These are phyloP conservation scores for Huntiella omanensis DNA, from an alignment of 2,329 filamentous ascomycete species.

Conservation along the genomic window DNA sequence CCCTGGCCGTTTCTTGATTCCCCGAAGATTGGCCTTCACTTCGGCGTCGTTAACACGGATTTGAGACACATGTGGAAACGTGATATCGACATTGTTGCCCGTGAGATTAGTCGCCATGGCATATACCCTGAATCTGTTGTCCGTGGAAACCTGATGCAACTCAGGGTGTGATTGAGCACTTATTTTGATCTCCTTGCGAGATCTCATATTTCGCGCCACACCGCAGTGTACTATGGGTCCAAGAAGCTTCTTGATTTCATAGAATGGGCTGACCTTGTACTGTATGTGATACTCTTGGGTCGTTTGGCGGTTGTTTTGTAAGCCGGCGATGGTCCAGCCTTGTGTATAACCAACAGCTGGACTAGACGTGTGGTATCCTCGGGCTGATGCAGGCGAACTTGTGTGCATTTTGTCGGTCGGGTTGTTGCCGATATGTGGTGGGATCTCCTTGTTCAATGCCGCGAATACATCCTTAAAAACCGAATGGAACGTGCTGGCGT, in stretches of 20 bases:
- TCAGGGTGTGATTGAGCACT: constrained; percentile 32
- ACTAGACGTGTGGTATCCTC: background rate
- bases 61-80: constrained; percentile 85
- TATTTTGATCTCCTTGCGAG: constrained; percentile 29
- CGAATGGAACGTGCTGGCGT: constrained; percentile 24
- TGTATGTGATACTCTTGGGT: too few species aligned
- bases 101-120: constrained; percentile 61
- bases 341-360: background rate
- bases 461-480: constrained; percentile 14
- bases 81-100: constrained; percentile 50
- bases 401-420: too few species aligned
- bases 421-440: background rate
- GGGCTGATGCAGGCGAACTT: background rate
- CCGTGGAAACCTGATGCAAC: constrained; percentile 35
- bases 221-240: constrained; percentile 22
- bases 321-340: too few species aligned
- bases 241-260: constrained; percentile 46
- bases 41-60: constrained; percentile 78
- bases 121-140: constrained; percentile 53
- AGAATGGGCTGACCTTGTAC: constrained; percentile 47
- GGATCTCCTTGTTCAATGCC: background rate
- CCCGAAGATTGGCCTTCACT: constrained; percentile 80
- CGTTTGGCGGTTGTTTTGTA: too few species aligned
- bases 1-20: constrained; percentile 88
- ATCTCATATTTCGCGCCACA: constrained; percentile 20